These are phyloP conservation scores for Sonneratia alba DNA, from an alignment of 345 rosid species.

Conservation along the genomic window DNA sequence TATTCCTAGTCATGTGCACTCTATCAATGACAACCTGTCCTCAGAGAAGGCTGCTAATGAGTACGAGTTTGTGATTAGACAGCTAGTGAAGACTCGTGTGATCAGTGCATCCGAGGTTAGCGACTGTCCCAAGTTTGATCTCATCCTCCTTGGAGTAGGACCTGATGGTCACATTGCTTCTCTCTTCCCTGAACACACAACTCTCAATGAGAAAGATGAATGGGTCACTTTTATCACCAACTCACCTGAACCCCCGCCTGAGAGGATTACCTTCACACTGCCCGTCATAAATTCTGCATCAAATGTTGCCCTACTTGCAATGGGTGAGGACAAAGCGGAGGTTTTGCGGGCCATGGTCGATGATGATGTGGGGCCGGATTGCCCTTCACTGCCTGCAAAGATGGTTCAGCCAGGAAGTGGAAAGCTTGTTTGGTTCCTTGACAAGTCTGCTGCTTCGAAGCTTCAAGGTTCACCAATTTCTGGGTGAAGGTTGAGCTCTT, in stretches of 20 bases:
- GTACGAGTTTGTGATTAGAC: slow-evolving; percentile 64
- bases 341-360: slow-evolving; percentile 57
- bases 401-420: slow-evolving; percentile 58
- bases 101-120: slow-evolving; percentile 56
- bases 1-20: slow-evolving; percentile 66
- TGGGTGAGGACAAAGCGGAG: slow-evolving; percentile 72
- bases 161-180: slow-evolving; percentile 89
- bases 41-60: slow-evolving; percentile 77
- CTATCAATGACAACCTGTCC: slow-evolving; percentile 65
- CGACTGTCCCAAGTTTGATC: slow-evolving; percentile 89
- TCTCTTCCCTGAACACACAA: slow-evolving; percentile 63
- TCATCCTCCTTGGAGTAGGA: slow-evolving; percentile 83
- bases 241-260: slow-evolving; percentile 80
- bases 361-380: slow-evolving; percentile 23
- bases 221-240: slow-evolving; percentile 73
- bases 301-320: slow-evolving; percentile 55
- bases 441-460: slow-evolving; percentile 65
- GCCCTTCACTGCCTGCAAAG: slow-evolving; percentile 48
- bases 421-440: slow-evolving; percentile 78
- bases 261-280: slow-evolving; percentile 86
- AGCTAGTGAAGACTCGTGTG: slow-evolving; percentile 55
- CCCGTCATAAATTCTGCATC: slow-evolving; percentile 89
- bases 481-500: slow-evolving; percentile 19
- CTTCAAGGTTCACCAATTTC: slow-evolving; percentile 34
- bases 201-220: slow-evolving; percentile 43